A percentile compares a stretch with the other conserved stretches of the same genome.
Conservation (phyloP, 345 rosid species). For the Eutrema yunnanense region DNA sequence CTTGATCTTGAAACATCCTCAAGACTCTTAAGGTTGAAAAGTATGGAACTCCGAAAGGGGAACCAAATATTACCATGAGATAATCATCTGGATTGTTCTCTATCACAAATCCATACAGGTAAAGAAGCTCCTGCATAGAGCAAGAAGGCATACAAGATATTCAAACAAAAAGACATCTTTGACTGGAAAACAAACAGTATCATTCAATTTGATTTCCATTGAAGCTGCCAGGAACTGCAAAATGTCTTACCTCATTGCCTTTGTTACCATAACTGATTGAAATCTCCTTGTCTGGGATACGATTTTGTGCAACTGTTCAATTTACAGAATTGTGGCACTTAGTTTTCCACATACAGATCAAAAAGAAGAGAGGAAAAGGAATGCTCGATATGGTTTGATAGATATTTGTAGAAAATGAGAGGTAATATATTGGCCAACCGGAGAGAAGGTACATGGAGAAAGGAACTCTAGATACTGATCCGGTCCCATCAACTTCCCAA, state of each 20-base stretch:
- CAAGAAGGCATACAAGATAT: background rate
- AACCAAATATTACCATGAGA: conserved; percentile 60
- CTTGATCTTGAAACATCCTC: conserved; percentile 1
- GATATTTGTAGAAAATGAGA: conserved; percentile 5
- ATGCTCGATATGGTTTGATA: background rate
- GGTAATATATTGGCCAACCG: conserved; percentile 38
- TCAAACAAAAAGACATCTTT: background rate
- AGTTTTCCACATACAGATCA: background rate
- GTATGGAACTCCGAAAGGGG: background rate
- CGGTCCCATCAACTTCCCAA: conserved; percentile 93
- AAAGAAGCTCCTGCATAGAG: conserved; percentile 69
- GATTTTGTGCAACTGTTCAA: conserved; percentile 47
- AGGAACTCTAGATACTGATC: conserved; percentile 58
- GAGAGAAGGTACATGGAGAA: conserved; percentile 86
- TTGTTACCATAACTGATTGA: conserved; percentile 87
- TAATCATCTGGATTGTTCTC: conserved; percentile 84
- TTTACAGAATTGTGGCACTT: conserved; percentile 10
- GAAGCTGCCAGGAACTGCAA: background rate
- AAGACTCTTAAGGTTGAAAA: background rate
- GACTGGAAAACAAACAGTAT: background rate
- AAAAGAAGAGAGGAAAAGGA: background rate
- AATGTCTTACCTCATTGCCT: conserved; percentile 79
- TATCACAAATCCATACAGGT: conserved; percentile 89
- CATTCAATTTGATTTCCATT: background rate
- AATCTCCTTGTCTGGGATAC: conserved; percentile 55